phyloP scores from a whole-genome alignment of 192 early-diverging fungal species.

The Rhizoclosmatium sp. region DNA sequence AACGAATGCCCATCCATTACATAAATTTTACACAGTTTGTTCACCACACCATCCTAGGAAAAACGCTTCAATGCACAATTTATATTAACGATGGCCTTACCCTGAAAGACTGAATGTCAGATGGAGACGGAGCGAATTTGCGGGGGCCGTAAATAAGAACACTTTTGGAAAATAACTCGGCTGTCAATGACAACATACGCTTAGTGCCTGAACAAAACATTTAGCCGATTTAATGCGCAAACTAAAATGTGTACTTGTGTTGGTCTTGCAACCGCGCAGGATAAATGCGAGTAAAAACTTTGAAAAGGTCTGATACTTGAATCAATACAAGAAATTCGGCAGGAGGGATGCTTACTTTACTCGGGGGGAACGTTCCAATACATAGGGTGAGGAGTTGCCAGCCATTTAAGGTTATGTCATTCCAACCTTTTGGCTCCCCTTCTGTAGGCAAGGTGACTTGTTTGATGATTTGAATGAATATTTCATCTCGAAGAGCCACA shows the following conservation, averaged over 20 bases:
- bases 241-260: constrained; percentile 22
- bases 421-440: constrained; percentile 50
- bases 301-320: constrained; percentile 1
- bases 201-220: constrained; percentile 30
- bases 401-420: constrained; percentile 42
- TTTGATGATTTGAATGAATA: constrained; percentile 58
- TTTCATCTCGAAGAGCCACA: constrained; percentile 56
- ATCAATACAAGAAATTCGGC: neutral
- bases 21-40: constrained; percentile 49
- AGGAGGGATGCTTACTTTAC: constrained; percentile 41
- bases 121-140: constrained; percentile 47
- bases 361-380: constrained; percentile 55
- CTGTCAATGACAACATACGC: constrained; percentile 46
- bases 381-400: constrained; percentile 54
- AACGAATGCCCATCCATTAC: constrained; percentile 54
- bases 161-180: constrained; percentile 43
- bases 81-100: constrained; percentile 28
- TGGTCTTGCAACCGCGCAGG: constrained; percentile 35
- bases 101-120: constrained; percentile 44
- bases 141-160: constrained; percentile 54
- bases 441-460: constrained; percentile 53
- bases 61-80: constrained; percentile 14
- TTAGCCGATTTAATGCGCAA: constrained; percentile 1
- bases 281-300: constrained; percentile 49
- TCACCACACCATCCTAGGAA: constrained; percentile 26